Base-by-base conservation (phyloP, 805 yeast genomes). In the Suhomyces sp. region DNA sequence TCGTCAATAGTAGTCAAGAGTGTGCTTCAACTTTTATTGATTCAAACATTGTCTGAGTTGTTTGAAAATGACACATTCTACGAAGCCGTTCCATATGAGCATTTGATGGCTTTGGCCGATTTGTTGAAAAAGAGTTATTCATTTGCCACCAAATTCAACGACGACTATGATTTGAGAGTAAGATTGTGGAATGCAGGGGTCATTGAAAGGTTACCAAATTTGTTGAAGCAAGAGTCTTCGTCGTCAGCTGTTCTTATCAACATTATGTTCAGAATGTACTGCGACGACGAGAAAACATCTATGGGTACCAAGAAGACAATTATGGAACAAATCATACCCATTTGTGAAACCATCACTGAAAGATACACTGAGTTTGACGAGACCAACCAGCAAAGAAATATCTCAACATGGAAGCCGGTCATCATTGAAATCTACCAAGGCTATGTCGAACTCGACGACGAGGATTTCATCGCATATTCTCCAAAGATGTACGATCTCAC, bases 171-270 rank as follows among this genome's bases (percentile, higher is more conserved):
- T 50, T 75, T 94, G 60, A 78, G 99, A 58, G 87, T 89, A n/a
- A 77, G 94, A 60, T 74, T 94, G 42, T 92, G 96, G 86, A 88
- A 90, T 63, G 89, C 94, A 3, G 97, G 97, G 1, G 86, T 91
- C 41, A 93, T 92, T 71, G 96, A 90, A 63, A 86, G 92, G 64
- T 79, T 93, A 51, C 99, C 99, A 19, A 96, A 94, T 61, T 73
- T 94, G 61, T 74, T 92, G 61, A 88, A 89, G 61, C 99, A 96
- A 70, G 99, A 96, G 69, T 85, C 96, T 0, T 83, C 90, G 35
- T 84, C 97, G 0, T 86, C 96, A 1, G 93, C 96, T 1, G 96
- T 91, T 1, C 88, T 85, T 66, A 84, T 93, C 57, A 85, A 86
- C 61, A 80, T 92, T 46, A 77, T 89, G 76, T 89, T 93, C 77